These are phyloP conservation scores for Pseudopithomyces chartarum DNA, from an alignment of 2,329 filamentous ascomycete genomes.

Conservation along the genomic window DNA sequence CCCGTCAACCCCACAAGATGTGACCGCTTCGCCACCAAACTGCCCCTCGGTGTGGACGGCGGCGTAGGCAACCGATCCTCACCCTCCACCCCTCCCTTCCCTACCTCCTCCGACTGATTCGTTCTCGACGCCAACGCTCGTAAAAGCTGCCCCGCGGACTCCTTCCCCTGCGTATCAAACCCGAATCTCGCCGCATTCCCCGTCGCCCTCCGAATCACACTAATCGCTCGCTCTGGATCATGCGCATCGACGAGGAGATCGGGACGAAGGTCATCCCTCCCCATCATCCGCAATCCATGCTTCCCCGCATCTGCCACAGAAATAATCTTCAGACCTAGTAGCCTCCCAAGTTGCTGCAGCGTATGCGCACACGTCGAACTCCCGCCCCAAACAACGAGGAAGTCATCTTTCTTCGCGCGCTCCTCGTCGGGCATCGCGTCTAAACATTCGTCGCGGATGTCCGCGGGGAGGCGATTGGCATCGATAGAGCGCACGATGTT, in stretches of 20 bases:
- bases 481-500: slow-evolving; percentile 55
- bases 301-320: slow-evolving; percentile 69
- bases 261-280: slow-evolving; percentile 52
- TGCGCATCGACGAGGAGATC: slow-evolving; percentile 73
- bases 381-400: slow-evolving; percentile 75
- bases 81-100: slow-evolving; percentile 7
- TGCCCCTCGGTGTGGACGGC: slow-evolving; percentile 36
- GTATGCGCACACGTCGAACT: slow-evolving; percentile 73
- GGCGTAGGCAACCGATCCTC: slow-evolving; percentile 19
- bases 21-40: slow-evolving; percentile 30
- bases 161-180: slow-evolving; percentile 69
- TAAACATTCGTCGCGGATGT: slow-evolving; percentile 69
- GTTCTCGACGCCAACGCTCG: slow-evolving; percentile 51
- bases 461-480: slow-evolving; percentile 58
- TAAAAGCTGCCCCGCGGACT: slow-evolving; percentile 65
- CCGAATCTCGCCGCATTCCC: slow-evolving; percentile 66
- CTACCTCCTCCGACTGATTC: slow-evolving; percentile 15
- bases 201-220: slow-evolving; percentile 66
- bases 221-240: slow-evolving; percentile 67
- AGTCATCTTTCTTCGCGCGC: slow-evolving; percentile 65
- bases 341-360: slow-evolving; percentile 69
- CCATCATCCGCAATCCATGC: slow-evolving; percentile 57
- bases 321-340: slow-evolving; percentile 68
- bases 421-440: slow-evolving; percentile 58
- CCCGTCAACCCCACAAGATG: slow-evolving; percentile 73